Base-by-base conservation (phyloP, 805 yeast genomes). In the Spathaspora sp. region DNA sequence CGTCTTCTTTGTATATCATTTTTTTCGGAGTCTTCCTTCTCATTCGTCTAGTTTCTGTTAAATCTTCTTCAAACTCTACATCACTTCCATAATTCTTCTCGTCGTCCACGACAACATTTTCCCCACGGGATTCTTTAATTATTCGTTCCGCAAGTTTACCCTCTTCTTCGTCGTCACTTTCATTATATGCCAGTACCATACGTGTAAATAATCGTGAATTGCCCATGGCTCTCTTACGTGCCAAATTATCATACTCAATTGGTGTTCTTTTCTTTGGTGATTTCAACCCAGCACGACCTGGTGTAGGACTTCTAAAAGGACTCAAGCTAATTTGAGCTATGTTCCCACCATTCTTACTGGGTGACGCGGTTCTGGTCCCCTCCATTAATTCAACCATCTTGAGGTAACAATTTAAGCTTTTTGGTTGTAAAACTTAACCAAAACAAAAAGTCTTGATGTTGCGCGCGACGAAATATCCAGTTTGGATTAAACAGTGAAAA, bases 161-260 rank as follows among this genome's bases (percentile, higher is more conserved):
- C 35, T 80, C 83, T 44, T 75, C 75, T n/a, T 58, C 65, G 8
- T 64, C 64, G 3, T 65, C 75, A 48, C 68, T 56, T 46, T 63
- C 53, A 48, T 62, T 56, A 50, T 67, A 70, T 5, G 63, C 53
- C 29, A 42, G 29, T 10, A 42, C 16, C 26, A 23, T 23, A 11
- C 44, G 23, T 17, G 28, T 23, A 18, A 20, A 42, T 6, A 44
- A 17, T 8, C 20, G 18, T 18, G 66, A 67, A 4, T 70, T 64
- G 20, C 58, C 58, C 19, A 70, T 63, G 0, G 87, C 83, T 52
- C 78, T 63, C 55, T 75, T 75, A 23, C 79, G 61, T 1, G 87
- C 87, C 2, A 80, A 70, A 43, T 64, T 61, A 51, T 82, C 80
- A 42, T 72, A 55, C 7, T 70, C 78, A 1, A 60, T 60, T 52